phyloP scores from a whole-genome alignment of 2,329 filamentous ascomycete genomes.

The Clarireedia sp. region DNA sequence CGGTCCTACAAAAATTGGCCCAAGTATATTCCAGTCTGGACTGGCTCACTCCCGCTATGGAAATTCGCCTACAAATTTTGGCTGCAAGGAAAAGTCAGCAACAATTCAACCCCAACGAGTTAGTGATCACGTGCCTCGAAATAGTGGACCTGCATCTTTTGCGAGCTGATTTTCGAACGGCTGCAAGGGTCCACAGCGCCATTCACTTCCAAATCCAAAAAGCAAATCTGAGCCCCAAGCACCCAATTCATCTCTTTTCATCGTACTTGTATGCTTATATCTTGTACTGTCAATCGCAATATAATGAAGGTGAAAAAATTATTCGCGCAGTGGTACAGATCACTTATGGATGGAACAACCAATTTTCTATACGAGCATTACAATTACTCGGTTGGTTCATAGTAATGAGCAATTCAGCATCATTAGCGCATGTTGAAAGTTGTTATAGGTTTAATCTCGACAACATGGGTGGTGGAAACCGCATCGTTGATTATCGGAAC shows the following conservation, averaged over 20 bases:
- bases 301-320: neutral
- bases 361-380: neutral
- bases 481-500: neutral
- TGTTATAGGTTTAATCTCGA: neutral
- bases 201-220: neutral
- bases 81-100: neutral
- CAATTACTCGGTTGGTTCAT: neutral
- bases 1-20: neutral
- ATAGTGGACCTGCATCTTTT: neutral
- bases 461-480: neutral
- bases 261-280: neutral
- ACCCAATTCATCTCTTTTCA: neutral
- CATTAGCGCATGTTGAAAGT: too few species aligned
- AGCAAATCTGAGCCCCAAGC: neutral
- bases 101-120: neutral
- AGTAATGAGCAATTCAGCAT: neutral
- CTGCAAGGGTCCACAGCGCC: neutral
- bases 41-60: too few species aligned
- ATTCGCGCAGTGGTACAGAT: neutral
- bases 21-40: neutral
- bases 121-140: neutral
- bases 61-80: neutral
- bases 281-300: accelerated
- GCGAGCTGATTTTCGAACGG: neutral
- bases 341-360: neutral